Evolutionary conservation across 768 basidiomycete genomes (phyloP).

Genomic region (Mycena alexandri): DNA sequence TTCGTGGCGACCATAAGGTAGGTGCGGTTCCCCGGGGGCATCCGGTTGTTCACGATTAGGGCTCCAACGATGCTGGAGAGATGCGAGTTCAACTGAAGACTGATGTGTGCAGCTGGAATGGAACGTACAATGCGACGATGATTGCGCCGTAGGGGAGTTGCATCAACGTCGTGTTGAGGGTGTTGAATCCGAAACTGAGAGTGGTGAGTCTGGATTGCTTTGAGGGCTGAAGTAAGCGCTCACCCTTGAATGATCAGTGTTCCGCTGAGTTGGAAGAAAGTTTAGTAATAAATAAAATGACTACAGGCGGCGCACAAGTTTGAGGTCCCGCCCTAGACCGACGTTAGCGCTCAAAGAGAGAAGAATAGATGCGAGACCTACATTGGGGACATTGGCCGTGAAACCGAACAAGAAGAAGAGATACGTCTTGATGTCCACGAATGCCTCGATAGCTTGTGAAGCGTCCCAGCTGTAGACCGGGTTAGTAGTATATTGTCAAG

Average conservation of each 20-base stretch:
- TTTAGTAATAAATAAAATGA: background rate
- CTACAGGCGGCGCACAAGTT: conserved; percentile 38
- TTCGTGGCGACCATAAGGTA: conserved; percentile 42
- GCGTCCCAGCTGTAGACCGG: conserved; percentile 34
- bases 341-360: background rate
- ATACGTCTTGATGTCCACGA: conserved; percentile 50
- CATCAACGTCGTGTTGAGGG: conserved; percentile 44
- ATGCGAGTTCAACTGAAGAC: no score
- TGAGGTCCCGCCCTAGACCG: conserved; percentile 41
- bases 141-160: conserved; percentile 43
- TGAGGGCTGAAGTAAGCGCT: background rate
- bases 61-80: conserved; percentile 36
- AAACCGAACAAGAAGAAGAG: conserved; percentile 49
- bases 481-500: background rate
- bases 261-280: conserved; percentile 31
- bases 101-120: background rate
- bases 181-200: conserved; percentile 46
- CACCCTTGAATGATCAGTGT: conserved; percentile 44
- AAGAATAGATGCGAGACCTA: conserved; percentile 5
- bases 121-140: conserved; percentile 37
- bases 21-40: conserved; percentile 42
- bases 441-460: conserved; percentile 42
- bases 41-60: conserved; percentile 36
- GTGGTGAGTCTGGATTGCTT: background rate
- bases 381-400: conserved; percentile 44